A percentile compares a stretch with the other conserved stretches of the same genome.
Evolutionary conservation across 768 basidiomycete species (phyloP).

Genomic region (Neoboletus magnificus): DNA sequence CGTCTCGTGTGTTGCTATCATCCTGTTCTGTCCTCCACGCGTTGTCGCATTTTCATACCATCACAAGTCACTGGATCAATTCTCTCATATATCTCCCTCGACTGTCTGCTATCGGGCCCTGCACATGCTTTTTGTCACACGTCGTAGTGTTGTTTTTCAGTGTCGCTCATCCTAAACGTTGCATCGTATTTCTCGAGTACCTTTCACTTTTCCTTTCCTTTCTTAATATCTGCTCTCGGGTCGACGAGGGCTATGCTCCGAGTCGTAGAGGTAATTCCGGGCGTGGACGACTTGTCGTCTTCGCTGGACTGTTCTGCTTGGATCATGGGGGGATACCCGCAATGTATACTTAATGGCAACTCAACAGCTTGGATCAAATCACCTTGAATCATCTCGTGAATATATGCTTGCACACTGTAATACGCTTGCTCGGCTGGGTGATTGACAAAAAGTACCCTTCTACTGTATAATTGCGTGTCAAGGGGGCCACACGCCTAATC

Average conservation of each 20-base stretch:
- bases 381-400: not conserved
- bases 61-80: not conserved
- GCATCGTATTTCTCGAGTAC: not conserved
- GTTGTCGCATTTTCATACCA: not conserved
- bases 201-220: not conserved
- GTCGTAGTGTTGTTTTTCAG: not conserved
- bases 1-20: not conserved
- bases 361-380: not conserved
- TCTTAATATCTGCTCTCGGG: not conserved
- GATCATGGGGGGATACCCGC: slow-evolving; percentile 1
- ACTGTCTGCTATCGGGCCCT: not conserved
- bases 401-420: not conserved
- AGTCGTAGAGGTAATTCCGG: not conserved
- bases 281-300: not conserved
- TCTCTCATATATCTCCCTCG: not conserved
- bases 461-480: not conserved
- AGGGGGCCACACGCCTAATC: not conserved
- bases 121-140: not conserved
- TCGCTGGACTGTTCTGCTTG: not conserved
- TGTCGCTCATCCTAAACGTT: not conserved
- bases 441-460: not conserved
- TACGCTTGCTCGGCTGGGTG: not conserved
- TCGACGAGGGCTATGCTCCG: not conserved
- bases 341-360: slow-evolving; percentile 12
- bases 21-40: not conserved